Evolutionary conservation across 2,329 filamentous ascomycete genomes (phyloP).

Genomic region (Xylaria sp.): DNA sequence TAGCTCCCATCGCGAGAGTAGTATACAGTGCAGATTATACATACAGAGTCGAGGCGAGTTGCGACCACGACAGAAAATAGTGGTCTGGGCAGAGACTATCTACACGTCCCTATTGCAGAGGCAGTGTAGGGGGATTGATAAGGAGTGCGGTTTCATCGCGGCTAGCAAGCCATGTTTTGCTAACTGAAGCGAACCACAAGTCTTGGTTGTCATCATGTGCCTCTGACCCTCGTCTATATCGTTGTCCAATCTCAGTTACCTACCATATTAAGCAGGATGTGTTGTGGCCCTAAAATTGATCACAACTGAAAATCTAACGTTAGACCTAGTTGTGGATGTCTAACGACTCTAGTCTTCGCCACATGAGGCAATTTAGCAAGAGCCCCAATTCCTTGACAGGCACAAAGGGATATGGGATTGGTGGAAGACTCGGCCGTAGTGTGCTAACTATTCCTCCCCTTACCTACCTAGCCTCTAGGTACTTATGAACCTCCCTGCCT

Average conservation of each 20-base stretch:
- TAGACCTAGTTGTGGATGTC: background rate
- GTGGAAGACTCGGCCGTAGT: background rate
- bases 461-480: too few species aligned
- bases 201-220: background rate
- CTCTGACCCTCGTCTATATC: background rate
- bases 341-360: background rate
- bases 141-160: conserved; percentile 26
- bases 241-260: background rate
- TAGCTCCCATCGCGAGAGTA: conserved; percentile 1
- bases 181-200: conserved; percentile 11
- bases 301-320: background rate
- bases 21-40: background rate
- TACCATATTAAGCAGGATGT: conserved; percentile 5
- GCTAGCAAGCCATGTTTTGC: conserved; percentile 18
- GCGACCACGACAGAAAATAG: conserved; percentile 2
- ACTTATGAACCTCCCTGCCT: background rate
- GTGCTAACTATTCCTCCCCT: background rate
- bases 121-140: conserved; percentile 1
- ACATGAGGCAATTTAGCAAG: conserved; percentile 17
- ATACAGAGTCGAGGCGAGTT: background rate
- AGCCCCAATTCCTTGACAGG: conserved; percentile 4
- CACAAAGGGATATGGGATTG: background rate
- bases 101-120: background rate
- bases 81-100: background rate
- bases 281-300: conserved; percentile 11